Percentiles rank a stretch among this genome's conserved stretches.
phyloP scores from a whole-genome alignment of 2,329 filamentous ascomycete genomes.

The Ceratocystis papillata region DNA sequence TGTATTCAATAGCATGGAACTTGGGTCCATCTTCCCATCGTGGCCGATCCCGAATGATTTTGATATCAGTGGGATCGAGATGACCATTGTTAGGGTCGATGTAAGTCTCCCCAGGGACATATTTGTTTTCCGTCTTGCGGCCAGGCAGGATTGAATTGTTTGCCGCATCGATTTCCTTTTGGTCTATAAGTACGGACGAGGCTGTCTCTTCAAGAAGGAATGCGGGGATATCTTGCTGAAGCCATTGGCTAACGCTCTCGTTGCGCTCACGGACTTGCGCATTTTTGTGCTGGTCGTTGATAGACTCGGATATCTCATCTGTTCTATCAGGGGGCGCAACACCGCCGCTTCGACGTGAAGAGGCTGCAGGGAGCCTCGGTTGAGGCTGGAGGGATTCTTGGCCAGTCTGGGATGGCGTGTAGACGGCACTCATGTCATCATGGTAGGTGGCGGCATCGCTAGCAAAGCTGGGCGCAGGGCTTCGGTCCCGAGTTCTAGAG shows the following conservation, averaged over 20 bases:
- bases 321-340: constrained; percentile 18
- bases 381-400: not conserved
- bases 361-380: not conserved
- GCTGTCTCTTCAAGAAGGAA: not conserved
- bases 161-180: constrained; percentile 4
- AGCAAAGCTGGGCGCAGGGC: constrained; percentile 18
- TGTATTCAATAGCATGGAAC: constrained; percentile 37
- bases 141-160: constrained; percentile 35
- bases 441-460: constrained; percentile 21
- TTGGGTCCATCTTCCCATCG: constrained; percentile 43
- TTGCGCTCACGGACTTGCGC: constrained; percentile 40
- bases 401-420: not conserved
- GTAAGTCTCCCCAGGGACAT: constrained; percentile 42
- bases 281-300: constrained; percentile 39
- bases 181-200: not conserved
- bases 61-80: constrained; percentile 36
- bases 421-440: constrained; percentile 18
- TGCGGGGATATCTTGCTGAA: constrained; percentile 27
- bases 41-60: constrained; percentile 36
- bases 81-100: constrained; percentile 35
- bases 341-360: constrained; percentile 11
- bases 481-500: not conserved
- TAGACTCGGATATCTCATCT: constrained; percentile 32
- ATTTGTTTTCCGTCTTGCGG: constrained; percentile 41
- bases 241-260: constrained; percentile 42